Evolutionary conservation across 148 eudicot species (phyloP), one percentile per base, ranked within the genome.

Genomic region (Mesembryanthemum crystallinum): DNA sequence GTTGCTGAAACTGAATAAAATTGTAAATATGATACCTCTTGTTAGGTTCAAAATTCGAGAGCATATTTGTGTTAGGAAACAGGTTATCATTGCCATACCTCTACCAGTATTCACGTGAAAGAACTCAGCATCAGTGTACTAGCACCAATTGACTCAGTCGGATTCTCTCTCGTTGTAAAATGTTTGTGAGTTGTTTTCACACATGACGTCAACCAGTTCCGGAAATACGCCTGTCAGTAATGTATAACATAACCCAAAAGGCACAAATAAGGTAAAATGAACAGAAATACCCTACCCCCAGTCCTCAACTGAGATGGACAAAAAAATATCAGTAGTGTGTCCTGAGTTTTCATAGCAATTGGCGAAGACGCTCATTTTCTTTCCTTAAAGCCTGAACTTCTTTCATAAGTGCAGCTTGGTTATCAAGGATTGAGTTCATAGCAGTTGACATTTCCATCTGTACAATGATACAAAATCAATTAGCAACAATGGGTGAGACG

Each of bases 341-440:
- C 55, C 27, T 18, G 55, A 59, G n/a, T 21, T 54, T 67, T 89
- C 84, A 94, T 47, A 95, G 88, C 70, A 89, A 81, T 74, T 85
- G 89, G 52, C 94, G 94, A 61, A 92, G 89, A 86, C 79, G 86
- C 78, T 85, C 96, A 47, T 83, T 89, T 85, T 92, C 97, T 81
- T 86, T 82, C 75, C 85, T 86, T 15, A 95, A 82, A 63, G 82
- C 88, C 64, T 87, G 85, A 30, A 92, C 83, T 87, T 91, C 96
- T 85, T 87, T 87, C 84, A 90, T 85, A 27, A 95, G 88, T 82
- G 84, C 88, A 61, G 88, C 88, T 76, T 92, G 91, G 81, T 88
- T 92, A 77, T 91, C 92, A 65, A 87, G 82, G 71, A 92, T 86
- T 57, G 85, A 74, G 82, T 82, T 83, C 92, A 92, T 86, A 3